Percentiles rank a stretch among this genome's conserved stretches.
Conservation (phyloP, 2,329 filamentous ascomycete species). For the Fusarium oxysporum region DNA sequence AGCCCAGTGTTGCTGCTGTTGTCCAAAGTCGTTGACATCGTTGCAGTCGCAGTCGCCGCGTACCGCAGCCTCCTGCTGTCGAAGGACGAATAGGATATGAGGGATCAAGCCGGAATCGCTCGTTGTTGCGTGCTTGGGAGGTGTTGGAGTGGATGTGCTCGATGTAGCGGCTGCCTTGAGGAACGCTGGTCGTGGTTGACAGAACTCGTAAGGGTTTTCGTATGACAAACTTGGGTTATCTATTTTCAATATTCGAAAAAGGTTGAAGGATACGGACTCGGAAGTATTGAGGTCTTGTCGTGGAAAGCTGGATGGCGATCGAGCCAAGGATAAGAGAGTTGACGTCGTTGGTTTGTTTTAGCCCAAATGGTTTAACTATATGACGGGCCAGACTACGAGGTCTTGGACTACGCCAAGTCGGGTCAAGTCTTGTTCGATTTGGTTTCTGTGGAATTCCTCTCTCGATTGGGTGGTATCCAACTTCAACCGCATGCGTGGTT, state of each 20-base stretch:
- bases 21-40: slow-evolving; percentile 35
- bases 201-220: not conserved
- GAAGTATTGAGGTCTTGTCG: slow-evolving; percentile 20
- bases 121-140: slow-evolving; percentile 10
- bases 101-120: slow-evolving; percentile 7
- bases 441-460: slow-evolving; percentile 29
- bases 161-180: slow-evolving; percentile 7
- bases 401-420: slow-evolving; percentile 23
- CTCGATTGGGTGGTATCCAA: slow-evolving; percentile 14
- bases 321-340: slow-evolving; percentile 33
- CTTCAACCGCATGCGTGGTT: slow-evolving; percentile 26
- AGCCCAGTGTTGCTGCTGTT: slow-evolving; percentile 52
- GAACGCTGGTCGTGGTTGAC: slow-evolving; percentile 8
- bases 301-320: slow-evolving; percentile 8
- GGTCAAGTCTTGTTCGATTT: slow-evolving; percentile 35
- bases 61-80: not conserved
- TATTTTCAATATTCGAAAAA: slow-evolving; percentile 1
- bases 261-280: not conserved
- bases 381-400: slow-evolving; percentile 26
- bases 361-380: slow-evolving; percentile 20
- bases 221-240: not conserved
- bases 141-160: slow-evolving; percentile 30
- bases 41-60: slow-evolving; percentile 1
- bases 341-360: slow-evolving; percentile 42
- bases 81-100: not conserved